These are phyloP conservation scores for Rhododendron williamsianum DNA, from an alignment of 148 eudicot species.

Conservation along the genomic window DNA sequence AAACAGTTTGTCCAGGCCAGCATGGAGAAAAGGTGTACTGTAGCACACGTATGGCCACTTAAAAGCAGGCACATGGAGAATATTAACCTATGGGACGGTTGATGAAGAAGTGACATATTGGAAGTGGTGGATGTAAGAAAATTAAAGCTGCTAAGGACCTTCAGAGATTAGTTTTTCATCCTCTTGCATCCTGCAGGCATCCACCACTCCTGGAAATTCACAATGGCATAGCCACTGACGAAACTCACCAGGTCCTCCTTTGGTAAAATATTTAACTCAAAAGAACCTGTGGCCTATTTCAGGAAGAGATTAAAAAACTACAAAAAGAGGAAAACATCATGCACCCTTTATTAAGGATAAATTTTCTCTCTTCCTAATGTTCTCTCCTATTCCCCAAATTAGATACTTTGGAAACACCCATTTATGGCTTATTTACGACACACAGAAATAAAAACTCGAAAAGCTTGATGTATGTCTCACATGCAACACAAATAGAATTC, in stretches of 20 bases:
- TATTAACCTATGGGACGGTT: not conserved
- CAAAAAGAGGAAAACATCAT: not conserved
- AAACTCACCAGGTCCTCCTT: not conserved
- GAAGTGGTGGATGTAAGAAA: not conserved
- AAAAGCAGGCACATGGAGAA: not conserved
- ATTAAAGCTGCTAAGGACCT: not conserved
- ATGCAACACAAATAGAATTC: not conserved
- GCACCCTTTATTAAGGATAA: not conserved
- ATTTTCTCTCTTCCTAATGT: not conserved
- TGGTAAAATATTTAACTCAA: not conserved
- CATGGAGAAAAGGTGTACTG: not conserved
- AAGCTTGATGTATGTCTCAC: not conserved
- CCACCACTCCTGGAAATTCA: not conserved
- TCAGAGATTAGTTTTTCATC: not conserved
- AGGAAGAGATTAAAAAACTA: not conserved
- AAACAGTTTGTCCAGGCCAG: not conserved
- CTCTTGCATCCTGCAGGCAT: not conserved
- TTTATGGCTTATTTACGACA: not conserved
- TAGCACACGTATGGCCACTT: not conserved
- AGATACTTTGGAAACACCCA: not conserved
- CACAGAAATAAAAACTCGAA: not conserved
- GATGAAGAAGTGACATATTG: not conserved
- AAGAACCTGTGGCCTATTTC: not conserved
- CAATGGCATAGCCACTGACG: not conserved
- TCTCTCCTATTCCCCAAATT: not conserved